These are phyloP conservation scores for Acanthamoeba lenticulata DNA, from an alignment of 208 protist species.

Conservation along the genomic window DNA sequence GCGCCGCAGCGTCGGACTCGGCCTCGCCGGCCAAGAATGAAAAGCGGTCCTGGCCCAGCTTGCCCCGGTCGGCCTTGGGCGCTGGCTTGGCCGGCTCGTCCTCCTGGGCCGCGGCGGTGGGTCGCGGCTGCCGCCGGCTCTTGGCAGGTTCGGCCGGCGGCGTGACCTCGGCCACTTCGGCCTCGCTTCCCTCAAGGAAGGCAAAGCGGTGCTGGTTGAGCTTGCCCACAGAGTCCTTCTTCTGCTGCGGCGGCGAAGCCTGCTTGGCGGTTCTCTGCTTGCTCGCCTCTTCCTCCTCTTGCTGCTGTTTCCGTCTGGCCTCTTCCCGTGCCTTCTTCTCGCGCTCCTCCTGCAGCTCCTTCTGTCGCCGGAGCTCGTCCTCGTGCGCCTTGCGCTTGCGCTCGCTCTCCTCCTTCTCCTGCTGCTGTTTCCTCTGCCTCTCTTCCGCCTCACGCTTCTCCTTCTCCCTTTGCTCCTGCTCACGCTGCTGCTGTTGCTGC, in stretches of 20 bases:
- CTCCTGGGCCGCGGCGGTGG: not conserved
- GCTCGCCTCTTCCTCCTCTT: not conserved
- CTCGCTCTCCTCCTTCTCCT: not conserved
- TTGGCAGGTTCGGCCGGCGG: not conserved
- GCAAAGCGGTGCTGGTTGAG: slow-evolving; percentile 32
- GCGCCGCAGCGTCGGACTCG: not conserved
- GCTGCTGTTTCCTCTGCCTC: not conserved
- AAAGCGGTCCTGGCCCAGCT: slow-evolving; percentile 33
- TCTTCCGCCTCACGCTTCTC: slow-evolving; percentile 11
- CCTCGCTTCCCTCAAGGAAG: not conserved
- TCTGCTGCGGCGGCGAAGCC: not conserved
- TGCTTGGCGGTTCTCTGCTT: not conserved
- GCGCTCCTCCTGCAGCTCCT: not conserved
- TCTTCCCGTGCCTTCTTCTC: not conserved
- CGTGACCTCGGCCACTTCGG: not conserved
- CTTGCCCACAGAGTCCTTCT: slow-evolving; percentile 26
- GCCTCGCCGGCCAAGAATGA: slow-evolving; percentile 8
- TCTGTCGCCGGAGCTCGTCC: not conserved
- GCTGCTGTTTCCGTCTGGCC: not conserved
- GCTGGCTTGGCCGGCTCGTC: not conserved
- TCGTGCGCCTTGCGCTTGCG: not conserved
- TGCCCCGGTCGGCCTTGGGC: not conserved
- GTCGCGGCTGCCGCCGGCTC: not conserved
- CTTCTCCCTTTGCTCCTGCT: slow-evolving; percentile 21
- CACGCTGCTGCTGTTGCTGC: not conserved